A percentile compares a stretch with the other conserved stretches of the same genome.
Conservation (phyloP, 2,329 filamentous ascomycete species). For the Aspergillus japonicus region DNA sequence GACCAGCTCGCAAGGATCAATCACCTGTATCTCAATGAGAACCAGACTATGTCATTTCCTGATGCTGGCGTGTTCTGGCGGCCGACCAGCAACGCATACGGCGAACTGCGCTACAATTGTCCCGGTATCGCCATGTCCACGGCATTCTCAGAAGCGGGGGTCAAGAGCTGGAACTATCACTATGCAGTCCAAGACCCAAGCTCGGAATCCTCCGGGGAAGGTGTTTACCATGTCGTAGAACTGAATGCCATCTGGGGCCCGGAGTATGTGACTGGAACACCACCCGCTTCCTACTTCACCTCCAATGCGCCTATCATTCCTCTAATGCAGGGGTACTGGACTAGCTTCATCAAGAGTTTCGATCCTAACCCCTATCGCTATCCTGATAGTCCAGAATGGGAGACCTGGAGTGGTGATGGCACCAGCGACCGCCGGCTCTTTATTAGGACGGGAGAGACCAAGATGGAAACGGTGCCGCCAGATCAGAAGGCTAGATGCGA, state of each 20-base stretch:
- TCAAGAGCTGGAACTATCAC: conserved; percentile 64
- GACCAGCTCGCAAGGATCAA: conserved; percentile 55
- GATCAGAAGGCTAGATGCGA: conserved; percentile 47
- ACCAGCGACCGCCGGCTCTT: conserved; percentile 40
- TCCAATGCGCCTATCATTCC: conserved; percentile 60
- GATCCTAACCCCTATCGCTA: conserved; percentile 62
- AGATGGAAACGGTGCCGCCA: conserved; percentile 47
- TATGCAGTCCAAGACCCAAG: conserved; percentile 65
- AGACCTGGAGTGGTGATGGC: conserved; percentile 41
- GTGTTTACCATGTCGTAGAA: conserved; percentile 68
- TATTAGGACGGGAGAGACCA: conserved; percentile 45
- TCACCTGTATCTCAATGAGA: conserved; percentile 54
- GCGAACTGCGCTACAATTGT: conserved; percentile 66
- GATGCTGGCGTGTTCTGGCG: conserved; percentile 57
- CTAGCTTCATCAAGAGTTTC: conserved; percentile 65
- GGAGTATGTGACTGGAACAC: conserved; percentile 48
- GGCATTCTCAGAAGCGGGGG: conserved; percentile 34
- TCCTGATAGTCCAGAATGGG: conserved; percentile 53
- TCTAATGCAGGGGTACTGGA: conserved; percentile 69
- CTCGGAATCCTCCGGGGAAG: conserved; percentile 55
- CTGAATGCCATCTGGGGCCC: conserved; percentile 67
- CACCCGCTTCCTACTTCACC: conserved; percentile 57
- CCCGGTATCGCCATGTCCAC: conserved; percentile 58
- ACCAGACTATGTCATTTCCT: conserved; percentile 47
- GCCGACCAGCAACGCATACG: conserved; percentile 58